Percentiles rank a stretch among this genome's conserved stretches.
phyloP scores from a whole-genome alignment of 2,329 filamentous ascomycete species.

The Venturia asperata region DNA sequence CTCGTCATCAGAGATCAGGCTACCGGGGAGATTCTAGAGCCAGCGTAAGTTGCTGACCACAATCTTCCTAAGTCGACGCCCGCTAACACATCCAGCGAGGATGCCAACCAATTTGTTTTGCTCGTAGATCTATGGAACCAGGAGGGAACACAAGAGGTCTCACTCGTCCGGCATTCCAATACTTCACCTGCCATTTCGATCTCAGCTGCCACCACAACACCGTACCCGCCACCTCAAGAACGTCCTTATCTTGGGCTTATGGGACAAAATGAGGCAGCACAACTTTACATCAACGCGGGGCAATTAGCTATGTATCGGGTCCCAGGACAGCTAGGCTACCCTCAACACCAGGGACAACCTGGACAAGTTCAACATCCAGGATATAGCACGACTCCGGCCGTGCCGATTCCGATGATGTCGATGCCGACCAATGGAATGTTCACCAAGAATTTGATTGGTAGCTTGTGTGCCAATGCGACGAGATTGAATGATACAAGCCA shows the following conservation, averaged over 20 bases:
- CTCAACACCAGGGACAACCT: constrained; percentile 19
- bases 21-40: constrained; percentile 75
- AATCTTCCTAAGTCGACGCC: constrained; percentile 14
- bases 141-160: constrained; percentile 55
- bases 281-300: not conserved
- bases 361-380: constrained; percentile 23
- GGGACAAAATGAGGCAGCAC: not conserved
- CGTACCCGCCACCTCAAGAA: constrained; percentile 55
- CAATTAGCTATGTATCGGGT: not conserved
- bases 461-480: constrained; percentile 80
- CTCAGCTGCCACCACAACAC: constrained; percentile 69
- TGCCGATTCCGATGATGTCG: not conserved
- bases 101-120: constrained; percentile 60
- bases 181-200: constrained; percentile 63
- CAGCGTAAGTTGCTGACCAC: constrained; percentile 55
- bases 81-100: constrained; percentile 26
- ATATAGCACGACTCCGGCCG: not conserved
- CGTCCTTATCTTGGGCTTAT: constrained; percentile 16
- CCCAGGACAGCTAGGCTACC: not conserved
- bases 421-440: constrained; percentile 60
- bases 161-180: constrained; percentile 59
- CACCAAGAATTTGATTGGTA: constrained; percentile 90
- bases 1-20: constrained; percentile 68
- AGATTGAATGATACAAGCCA: constrained; percentile 70
- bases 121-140: constrained; percentile 63